Evolutionary conservation across 306 rosid genomes (phyloP), one percentile per base, ranked within the genome.

Genomic region (Lotus japonicus): DNA sequence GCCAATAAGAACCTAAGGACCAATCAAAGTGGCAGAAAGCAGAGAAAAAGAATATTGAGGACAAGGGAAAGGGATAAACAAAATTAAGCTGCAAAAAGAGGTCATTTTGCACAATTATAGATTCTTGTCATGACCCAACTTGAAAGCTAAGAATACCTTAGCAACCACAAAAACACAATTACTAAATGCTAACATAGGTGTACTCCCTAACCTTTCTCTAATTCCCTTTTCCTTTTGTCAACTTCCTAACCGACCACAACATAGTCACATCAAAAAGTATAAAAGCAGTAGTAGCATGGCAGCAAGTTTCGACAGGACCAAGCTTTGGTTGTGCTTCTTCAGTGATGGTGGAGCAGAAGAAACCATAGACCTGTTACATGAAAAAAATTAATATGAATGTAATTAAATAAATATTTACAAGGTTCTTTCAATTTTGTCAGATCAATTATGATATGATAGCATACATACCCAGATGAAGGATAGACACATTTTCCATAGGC

Each of bases 401-500:
- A 8, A 16, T n/a, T 23, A 3, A 36, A 9, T 26, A 23, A 51
- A 48, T 7, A 42, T 16, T 12, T 38, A 58, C 23, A 46, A 54
- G 52, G 3, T 67, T 59, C 54, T 23, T 45, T 54, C 21, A 56
- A 66, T 59, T 51, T 59, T 1, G 61, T 17, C 11, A 57, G 71
- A 18, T 3, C 53, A 59, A 10, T 39, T 67, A 14, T 64, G 59
- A 9, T 53, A 58, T 66, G 57, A 8, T 41, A 61, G 13, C 42
- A 44, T 48, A 79, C 84, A 41, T 87, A 92, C 98, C 95, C 89
- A 26, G 97, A 63, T 39, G 87, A 61, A 9, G 77, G 19, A 68
- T 72, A 94, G 65, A 3, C 19, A 65, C 98, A 94, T 72, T 90
- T 85, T 65, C 81, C 98, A 57, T 94, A 81, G 76, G 97, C 98